Evolutionary conservation across 2,329 filamentous ascomycete species (phyloP).

Genomic region (Mycosphaerelloides madeirae): DNA sequence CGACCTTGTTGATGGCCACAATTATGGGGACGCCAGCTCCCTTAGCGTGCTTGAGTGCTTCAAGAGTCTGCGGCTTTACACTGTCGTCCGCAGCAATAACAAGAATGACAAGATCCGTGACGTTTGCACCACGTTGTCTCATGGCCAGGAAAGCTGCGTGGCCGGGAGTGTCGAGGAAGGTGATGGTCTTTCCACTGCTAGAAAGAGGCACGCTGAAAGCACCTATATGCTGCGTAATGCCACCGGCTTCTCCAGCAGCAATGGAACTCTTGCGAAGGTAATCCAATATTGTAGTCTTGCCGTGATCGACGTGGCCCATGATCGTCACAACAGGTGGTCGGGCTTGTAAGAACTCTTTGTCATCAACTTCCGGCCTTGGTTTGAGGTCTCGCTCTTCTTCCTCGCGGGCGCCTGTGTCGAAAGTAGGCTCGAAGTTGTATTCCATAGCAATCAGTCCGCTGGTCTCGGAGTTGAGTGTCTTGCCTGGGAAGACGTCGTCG

Average conservation of each 20-base stretch:
- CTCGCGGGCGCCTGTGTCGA: slow-evolving; percentile 45
- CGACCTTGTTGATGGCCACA: slow-evolving; percentile 95
- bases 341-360: slow-evolving; percentile 61
- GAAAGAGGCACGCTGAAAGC: slow-evolving; percentile 86
- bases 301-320: slow-evolving; percentile 98
- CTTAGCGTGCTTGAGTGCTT: slow-evolving; percentile 90
- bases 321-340: slow-evolving; percentile 95
- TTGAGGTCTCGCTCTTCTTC: slow-evolving; percentile 66
- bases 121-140: slow-evolving; percentile 89
- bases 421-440: slow-evolving; percentile 82
- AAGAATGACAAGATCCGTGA: slow-evolving; percentile 93
- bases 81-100: slow-evolving; percentile 96
- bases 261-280: slow-evolving; percentile 90
- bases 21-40: slow-evolving; percentile 88
- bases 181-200: slow-evolving; percentile 75
- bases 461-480: slow-evolving; percentile 84
- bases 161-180: slow-evolving; percentile 93
- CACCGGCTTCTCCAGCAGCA: slow-evolving; percentile 85
- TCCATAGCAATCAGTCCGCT: slow-evolving; percentile 86
- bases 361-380: slow-evolving; percentile 63
- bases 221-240: slow-evolving; percentile 97
- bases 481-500: slow-evolving; percentile 74
- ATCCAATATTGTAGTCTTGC: slow-evolving; percentile 94
- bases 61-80: slow-evolving; percentile 93
- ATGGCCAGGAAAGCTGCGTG: slow-evolving; percentile 94